Conservation (phyloP, 352 stramenopile genomes). For the Phytophthora constricta region DNA sequence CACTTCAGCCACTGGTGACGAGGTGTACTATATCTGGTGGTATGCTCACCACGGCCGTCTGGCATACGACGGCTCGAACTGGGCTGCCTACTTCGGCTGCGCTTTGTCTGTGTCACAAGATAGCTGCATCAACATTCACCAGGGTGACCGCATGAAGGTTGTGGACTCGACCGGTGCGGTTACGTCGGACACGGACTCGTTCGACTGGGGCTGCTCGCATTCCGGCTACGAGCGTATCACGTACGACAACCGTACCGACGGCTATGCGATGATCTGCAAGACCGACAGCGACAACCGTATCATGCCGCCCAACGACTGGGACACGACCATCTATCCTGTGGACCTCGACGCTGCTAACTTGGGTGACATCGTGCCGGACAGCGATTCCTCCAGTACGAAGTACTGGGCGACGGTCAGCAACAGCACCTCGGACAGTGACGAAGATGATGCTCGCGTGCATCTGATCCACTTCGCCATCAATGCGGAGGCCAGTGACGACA, state of each 20-base stretch:
- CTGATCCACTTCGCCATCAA: constrained; percentile 57
- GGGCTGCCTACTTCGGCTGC: constrained; percentile 53
- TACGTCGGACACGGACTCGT: constrained; percentile 42
- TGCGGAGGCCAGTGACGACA: constrained; percentile 46
- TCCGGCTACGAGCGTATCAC: constrained; percentile 56
- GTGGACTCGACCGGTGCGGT: constrained; percentile 39
- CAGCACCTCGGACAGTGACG: constrained; percentile 23
- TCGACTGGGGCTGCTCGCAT: constrained; percentile 56
- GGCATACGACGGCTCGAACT: constrained; percentile 55
- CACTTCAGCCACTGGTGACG: constrained; percentile 35
- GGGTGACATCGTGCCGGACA: constrained; percentile 50
- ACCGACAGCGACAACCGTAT: constrained; percentile 66
- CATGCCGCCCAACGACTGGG: constrained; percentile 48
- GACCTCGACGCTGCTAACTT: constrained; percentile 49
- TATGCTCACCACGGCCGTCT: constrained; percentile 59
- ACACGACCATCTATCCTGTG: constrained; percentile 51
- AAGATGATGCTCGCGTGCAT: constrained; percentile 43
- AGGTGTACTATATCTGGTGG: constrained; percentile 61
- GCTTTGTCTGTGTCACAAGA: constrained; percentile 47
- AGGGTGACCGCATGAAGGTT: constrained; percentile 59
- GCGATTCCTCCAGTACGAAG: constrained; percentile 21
- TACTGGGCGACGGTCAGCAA: constrained; percentile 61
- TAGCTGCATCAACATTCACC: constrained; percentile 61
- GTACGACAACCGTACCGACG: constrained; percentile 42
- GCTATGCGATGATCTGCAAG: constrained; percentile 56